Evolutionary conservation across 2,329 filamentous ascomycete genomes (phyloP).

Genomic region (Beauveria asiatica): DNA sequence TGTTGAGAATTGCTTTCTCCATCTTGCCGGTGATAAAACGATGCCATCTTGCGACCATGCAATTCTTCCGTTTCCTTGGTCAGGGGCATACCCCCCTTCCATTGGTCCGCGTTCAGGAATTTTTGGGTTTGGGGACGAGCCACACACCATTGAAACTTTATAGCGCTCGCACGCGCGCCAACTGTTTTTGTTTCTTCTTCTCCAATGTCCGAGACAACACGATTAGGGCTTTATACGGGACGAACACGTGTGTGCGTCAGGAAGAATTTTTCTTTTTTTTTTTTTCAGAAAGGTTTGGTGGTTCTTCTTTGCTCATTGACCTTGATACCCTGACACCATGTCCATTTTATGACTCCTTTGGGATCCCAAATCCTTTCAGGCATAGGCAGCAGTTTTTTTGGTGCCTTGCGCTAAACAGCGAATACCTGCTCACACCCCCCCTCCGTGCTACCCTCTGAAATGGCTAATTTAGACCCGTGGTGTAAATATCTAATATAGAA

Average conservation of each 20-base stretch:
- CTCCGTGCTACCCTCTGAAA: background rate
- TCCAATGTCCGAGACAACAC: background rate
- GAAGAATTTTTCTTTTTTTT: too few species aligned
- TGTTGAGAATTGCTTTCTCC: background rate
- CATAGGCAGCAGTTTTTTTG: background rate
- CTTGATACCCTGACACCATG: background rate
- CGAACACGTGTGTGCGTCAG: background rate
- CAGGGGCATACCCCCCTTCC: background rate
- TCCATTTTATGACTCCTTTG: too few species aligned
- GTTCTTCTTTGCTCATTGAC: background rate
- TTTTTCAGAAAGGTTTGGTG: too few species aligned
- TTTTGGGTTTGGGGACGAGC: constrained; percentile 1
- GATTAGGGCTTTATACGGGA: background rate
- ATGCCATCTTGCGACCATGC: too few species aligned
- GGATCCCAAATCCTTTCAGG: background rate
- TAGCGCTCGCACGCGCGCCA: background rate
- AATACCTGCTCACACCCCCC: background rate
- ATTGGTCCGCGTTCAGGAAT: background rate
- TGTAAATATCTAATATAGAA: too few species aligned
- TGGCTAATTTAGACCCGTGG: too few species aligned
- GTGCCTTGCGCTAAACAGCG: background rate
- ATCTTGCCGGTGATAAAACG: too few species aligned
- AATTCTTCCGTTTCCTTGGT: too few species aligned
- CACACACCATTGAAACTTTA: background rate
- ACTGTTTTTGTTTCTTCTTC: background rate